A percentile compares a stretch with the other conserved stretches of the same genome.
Conservation (phyloP, 1,284 basidiomycete genomes). For the Anthracocystis panici-leucophaei region DNA sequence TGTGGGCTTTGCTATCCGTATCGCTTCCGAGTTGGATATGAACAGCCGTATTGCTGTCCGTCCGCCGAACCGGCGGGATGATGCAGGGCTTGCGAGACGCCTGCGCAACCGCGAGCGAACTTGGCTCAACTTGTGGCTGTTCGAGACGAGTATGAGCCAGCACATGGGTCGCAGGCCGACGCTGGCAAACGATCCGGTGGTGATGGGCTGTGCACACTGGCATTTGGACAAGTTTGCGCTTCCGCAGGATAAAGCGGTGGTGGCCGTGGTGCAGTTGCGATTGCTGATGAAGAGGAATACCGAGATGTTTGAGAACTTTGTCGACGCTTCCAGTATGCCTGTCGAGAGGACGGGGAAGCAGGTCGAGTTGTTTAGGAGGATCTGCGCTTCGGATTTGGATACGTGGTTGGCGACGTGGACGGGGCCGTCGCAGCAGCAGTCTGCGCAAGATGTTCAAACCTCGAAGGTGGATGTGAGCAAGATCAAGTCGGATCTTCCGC, state of each 20-base stretch:
- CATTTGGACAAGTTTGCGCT: conserved; percentile 50
- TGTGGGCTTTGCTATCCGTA: conserved; percentile 50
- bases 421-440: conserved; percentile 19
- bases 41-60: conserved; percentile 39
- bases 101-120: conserved; percentile 50
- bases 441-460: background rate
- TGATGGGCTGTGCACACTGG: conserved; percentile 52
- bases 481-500: conserved; percentile 19
- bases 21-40: conserved; percentile 56
- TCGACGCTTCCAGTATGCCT: conserved; percentile 18
- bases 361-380: conserved; percentile 49
- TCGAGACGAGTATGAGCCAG: conserved; percentile 52
- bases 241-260: conserved; percentile 47
- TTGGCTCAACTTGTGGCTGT: conserved; percentile 58
- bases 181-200: conserved; percentile 52
- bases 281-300: conserved; percentile 42
- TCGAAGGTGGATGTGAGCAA: background rate
- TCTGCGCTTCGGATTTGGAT: conserved; percentile 42
- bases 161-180: conserved; percentile 56
- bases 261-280: conserved; percentile 52
- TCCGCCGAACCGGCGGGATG: conserved; percentile 26
- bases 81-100: conserved; percentile 25
- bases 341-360: conserved; percentile 33
- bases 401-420: conserved; percentile 54
- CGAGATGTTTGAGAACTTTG: conserved; percentile 53